These are phyloP conservation scores for Beauveria rudraprayagi DNA, from an alignment of 2,329 filamentous ascomycete species.

Conservation along the genomic window DNA sequence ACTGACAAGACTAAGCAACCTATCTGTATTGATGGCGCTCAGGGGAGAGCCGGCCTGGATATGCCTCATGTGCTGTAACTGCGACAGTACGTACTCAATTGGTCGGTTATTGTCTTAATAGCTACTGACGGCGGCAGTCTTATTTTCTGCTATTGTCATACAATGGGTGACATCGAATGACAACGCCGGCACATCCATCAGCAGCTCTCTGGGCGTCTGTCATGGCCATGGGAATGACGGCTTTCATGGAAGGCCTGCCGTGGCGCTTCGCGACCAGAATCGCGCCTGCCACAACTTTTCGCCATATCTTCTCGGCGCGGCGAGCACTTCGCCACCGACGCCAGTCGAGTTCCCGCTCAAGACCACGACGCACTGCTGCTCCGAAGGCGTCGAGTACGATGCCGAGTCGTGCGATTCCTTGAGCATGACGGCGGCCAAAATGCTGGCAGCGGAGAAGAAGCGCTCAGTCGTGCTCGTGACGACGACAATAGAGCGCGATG, in stretches of 20 bases:
- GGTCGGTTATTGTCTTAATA: background rate
- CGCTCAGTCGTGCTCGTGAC: conserved; percentile 7
- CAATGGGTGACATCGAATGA: conserved; percentile 50
- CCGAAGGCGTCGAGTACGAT: conserved; percentile 15
- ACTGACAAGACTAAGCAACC: conserved; percentile 36
- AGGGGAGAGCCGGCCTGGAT: conserved; percentile 57
- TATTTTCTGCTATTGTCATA: conserved; percentile 53
- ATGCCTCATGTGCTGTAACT: conserved; percentile 57
- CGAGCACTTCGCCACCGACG: conserved; percentile 3
- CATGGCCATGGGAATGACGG: conserved; percentile 6
- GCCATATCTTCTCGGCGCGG: background rate
- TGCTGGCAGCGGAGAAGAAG: background rate
- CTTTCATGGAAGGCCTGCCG: background rate
- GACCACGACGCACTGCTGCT: conserved; percentile 14
- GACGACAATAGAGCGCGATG: conserved; percentile 10
- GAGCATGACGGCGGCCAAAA: conserved; percentile 3
- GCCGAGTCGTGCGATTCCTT: conserved; percentile 7
- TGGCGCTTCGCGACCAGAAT: background rate
- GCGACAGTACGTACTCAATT: conserved; percentile 40
- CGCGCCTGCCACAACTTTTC: background rate
- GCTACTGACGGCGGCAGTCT: conserved; percentile 30
- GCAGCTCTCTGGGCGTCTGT: conserved; percentile 10
- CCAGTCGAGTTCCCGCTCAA: conserved; percentile 22
- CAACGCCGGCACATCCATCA: conserved; percentile 27
- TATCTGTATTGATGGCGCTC: conserved; percentile 49